Evolutionary conservation across 2,329 filamentous ascomycete species (phyloP).

Genomic region (Biscogniauxia mediterranea): DNA sequence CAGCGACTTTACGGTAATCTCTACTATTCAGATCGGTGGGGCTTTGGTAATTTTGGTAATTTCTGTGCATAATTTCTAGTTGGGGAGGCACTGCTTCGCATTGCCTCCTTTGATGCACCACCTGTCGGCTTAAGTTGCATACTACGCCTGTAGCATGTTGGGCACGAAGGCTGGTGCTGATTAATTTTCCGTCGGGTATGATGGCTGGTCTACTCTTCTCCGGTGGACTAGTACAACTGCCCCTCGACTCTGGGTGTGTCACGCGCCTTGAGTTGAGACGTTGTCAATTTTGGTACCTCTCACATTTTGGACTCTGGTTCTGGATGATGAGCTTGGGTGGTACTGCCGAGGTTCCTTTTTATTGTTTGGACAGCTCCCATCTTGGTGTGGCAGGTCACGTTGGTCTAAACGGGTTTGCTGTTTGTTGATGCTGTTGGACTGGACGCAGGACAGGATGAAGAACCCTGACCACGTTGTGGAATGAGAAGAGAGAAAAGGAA

Average conservation of each 20-base stretch:
- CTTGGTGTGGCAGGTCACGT: conserved; percentile 1
- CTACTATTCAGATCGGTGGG: conserved; percentile 17
- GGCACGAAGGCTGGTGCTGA: background rate
- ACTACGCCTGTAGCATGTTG: too few species aligned
- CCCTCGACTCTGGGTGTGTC: background rate
- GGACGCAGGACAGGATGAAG: background rate
- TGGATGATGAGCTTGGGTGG: conserved; percentile 26
- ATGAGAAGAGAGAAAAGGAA: background rate
- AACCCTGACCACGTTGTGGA: background rate
- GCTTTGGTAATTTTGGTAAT: conserved; percentile 24
- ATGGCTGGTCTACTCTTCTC: too few species aligned
- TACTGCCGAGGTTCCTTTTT: conserved; percentile 15
- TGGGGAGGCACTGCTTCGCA: conserved; percentile 4
- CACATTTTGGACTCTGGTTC: conserved; percentile 18
- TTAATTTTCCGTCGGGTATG: background rate
- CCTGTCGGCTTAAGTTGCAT: conserved; percentile 1
- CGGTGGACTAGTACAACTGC: background rate
- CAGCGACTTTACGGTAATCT: conserved; percentile 4
- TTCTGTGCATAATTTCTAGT: conserved; percentile 35
- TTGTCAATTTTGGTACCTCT: conserved; percentile 25
- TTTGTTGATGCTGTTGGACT: too few species aligned
- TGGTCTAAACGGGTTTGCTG: conserved; percentile 3
- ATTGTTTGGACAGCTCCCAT: conserved; percentile 5
- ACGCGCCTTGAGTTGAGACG: conserved; percentile 11
- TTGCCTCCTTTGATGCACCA: conserved; percentile 1